A percentile compares a stretch with the other conserved stretches of the same genome.
Evolutionary conservation across 257 asterid species (phyloP).

Genomic region (Nyctanthes arbortristis): DNA sequence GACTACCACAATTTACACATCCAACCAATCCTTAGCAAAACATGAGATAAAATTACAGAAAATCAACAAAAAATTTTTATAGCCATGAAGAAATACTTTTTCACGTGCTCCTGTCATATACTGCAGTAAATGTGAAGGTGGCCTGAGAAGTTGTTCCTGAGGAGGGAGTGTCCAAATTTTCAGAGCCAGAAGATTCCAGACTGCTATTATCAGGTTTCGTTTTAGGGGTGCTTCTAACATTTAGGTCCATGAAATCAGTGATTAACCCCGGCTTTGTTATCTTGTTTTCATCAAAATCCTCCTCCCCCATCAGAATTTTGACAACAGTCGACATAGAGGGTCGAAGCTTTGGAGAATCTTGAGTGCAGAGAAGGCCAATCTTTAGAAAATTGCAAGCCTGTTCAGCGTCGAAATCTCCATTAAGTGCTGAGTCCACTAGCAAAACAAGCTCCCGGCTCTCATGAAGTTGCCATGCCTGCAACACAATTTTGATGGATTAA

Average conservation of each 20-base stretch:
- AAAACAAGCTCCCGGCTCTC: conserved; percentile 62
- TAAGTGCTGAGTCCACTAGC: conserved; percentile 62
- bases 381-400: conserved; percentile 82
- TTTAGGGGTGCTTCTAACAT: conserved; percentile 50
- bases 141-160: conserved; percentile 12
- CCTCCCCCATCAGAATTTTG: conserved; percentile 65
- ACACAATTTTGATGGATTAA: not conserved
- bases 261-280: conserved; percentile 85
- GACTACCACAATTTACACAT: too few relatives aligned
- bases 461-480: conserved; percentile 17
- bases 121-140: conserved; percentile 25
- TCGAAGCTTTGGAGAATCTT: conserved; percentile 80
- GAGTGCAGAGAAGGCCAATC: conserved; percentile 91
- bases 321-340: conserved; percentile 88
- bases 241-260: conserved; percentile 91
- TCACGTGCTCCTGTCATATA: conserved; percentile 46
- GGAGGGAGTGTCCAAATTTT: not conserved
- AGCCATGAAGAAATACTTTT: conserved; percentile 2
- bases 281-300: conserved; percentile 41
- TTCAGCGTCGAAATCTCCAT: conserved; percentile 77
- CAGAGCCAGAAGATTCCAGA: conserved; percentile 17
- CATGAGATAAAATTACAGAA: not conserved
- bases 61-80: conserved; percentile 12
- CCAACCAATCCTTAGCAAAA: too few relatives aligned
- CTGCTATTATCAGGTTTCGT: too few relatives aligned